Percentiles rank a stretch among this genome's conserved stretches.
Evolutionary conservation across 2,329 filamentous ascomycete genomes (phyloP).

Genomic region (Lecanoromycetidae sp.): DNA sequence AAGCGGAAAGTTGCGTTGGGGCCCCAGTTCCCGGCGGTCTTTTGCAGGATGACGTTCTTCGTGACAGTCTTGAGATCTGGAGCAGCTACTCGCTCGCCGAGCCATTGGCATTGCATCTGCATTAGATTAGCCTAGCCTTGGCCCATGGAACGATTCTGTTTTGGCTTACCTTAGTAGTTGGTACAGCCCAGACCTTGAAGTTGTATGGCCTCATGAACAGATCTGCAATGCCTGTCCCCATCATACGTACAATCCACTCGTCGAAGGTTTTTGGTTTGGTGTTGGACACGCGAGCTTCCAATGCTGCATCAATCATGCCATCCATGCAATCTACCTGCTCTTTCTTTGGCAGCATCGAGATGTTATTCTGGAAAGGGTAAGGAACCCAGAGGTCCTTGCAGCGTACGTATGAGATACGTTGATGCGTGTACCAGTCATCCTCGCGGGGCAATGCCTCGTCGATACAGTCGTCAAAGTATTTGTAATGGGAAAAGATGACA

Average conservation of each 20-base stretch:
- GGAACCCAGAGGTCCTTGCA: conserved; percentile 95
- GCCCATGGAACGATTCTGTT: background rate
- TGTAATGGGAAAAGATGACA: conserved; percentile 99
- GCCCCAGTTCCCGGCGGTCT: conserved; percentile 94
- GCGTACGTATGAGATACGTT: conserved; percentile 97
- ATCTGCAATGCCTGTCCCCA: conserved; percentile 78
- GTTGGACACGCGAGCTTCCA: conserved; percentile 74
- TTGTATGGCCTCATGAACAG: conserved; percentile 99
- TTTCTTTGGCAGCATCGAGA: conserved; percentile 93
- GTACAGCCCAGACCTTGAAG: conserved; percentile 99
- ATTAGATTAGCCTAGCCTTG: conserved; percentile 6
- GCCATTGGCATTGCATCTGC: conserved; percentile 98
- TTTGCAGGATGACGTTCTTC: conserved; percentile 89
- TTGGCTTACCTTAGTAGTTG: conserved; percentile 72
- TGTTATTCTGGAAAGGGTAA: conserved; percentile 99
- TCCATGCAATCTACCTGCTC: conserved; percentile 93
- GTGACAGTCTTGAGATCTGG: conserved; percentile 90
- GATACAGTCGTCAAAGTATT: conserved; percentile 99
- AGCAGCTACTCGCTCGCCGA: conserved; percentile 94
- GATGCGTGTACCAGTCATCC: conserved; percentile 93
- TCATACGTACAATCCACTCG: conserved; percentile 93
- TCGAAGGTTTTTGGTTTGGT: conserved; percentile 95
- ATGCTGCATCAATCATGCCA: conserved; percentile 85
- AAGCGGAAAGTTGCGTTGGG: conserved; percentile 98
- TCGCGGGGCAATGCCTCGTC: conserved; percentile 90